Evolutionary conservation across 2,329 filamentous ascomycete species (phyloP).

Genomic region (Paraphoma chrysanthemicola): DNA sequence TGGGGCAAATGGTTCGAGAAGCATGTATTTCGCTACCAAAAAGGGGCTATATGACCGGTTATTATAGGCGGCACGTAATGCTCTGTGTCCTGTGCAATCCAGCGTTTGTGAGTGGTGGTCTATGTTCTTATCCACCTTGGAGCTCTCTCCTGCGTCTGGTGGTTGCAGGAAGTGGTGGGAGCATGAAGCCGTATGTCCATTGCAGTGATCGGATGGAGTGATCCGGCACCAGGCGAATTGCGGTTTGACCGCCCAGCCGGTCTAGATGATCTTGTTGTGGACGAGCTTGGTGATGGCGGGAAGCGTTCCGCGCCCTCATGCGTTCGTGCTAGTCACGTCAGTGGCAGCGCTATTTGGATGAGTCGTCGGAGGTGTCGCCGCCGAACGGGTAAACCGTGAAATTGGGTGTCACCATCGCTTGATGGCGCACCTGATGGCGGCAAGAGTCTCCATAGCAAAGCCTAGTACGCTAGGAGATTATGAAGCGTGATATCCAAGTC

Average conservation of each 20-base stretch:
- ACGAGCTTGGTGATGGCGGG: constrained; percentile 6
- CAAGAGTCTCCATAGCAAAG: constrained; percentile 5
- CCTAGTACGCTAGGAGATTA: background rate
- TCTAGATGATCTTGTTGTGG: background rate
- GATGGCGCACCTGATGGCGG: constrained; percentile 9
- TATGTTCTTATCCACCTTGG: background rate
- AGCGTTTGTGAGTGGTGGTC: background rate
- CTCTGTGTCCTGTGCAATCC: constrained; percentile 2
- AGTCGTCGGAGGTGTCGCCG: constrained; percentile 28
- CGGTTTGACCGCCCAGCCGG: background rate
- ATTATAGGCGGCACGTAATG: constrained; percentile 2
- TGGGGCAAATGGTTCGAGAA: constrained; percentile 6
- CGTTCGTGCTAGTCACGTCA: constrained; percentile 12
- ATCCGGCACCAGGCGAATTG: background rate
- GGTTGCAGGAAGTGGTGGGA: background rate
- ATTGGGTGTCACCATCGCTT: constrained; percentile 1
- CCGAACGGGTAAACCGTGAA: constrained; percentile 18
- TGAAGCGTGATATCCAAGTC: background rate
- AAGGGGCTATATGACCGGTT: constrained; percentile 13
- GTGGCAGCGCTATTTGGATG: constrained; percentile 10
- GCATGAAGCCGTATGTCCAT: background rate
- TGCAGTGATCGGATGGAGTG: background rate
- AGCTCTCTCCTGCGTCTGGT: background rate
- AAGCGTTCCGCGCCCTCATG: constrained; percentile 9
- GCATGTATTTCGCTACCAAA: constrained; percentile 12